Base-by-base conservation (phyloP, 768 basidiomycete genomes). In the Trametes elegans region DNA sequence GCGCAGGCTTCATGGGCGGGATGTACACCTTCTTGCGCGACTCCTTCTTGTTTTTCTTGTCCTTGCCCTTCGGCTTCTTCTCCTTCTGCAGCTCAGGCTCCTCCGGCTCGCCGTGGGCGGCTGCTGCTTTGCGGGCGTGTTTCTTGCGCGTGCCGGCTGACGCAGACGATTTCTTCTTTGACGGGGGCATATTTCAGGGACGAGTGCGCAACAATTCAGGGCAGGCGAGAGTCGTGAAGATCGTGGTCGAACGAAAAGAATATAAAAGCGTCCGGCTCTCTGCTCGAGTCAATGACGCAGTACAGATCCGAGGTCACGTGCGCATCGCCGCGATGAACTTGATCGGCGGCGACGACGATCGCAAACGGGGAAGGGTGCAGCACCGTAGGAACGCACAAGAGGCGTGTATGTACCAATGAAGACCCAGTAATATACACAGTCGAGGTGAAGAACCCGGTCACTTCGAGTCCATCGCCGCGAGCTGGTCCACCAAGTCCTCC, bases 101-200 rank as follows among this genome's bases (percentile, higher is more conserved):
- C 28, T 65, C 66, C n/a, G 52, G 57, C 18, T 64, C 64, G n/a
- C 62, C 71, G 21, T 42, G 73, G 6, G 74, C 73, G 23, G 38
- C 74, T 14, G 75, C 75, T 1, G 83, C 79, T 66, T 89, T 94
- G 57, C 87, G 83, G 14, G 89, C 89, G 68, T 96, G 91, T 71
- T 97, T 98, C 77, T 96, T 97, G 56, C 94, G 83, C 8, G 95
- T 98, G 5, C 74, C 91, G 0, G 90, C 84, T 0, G 85, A 78
- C 21, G 93, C 93, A 4, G 92, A 95, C 3, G 88, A 89, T 66
- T 90, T 92, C 9, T 70, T 63, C 60, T 82, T 82, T 18, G 58
- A 53, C 16, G 58, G 19, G 14, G 59, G 19, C 59, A 60, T 60
- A 2, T 8, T 28, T 18, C 18, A 27, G 4, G 16, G 18, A n/a